phyloP scores from a whole-genome alignment of 768 basidiomycete genomes.

The Lyophyllum decastes region DNA sequence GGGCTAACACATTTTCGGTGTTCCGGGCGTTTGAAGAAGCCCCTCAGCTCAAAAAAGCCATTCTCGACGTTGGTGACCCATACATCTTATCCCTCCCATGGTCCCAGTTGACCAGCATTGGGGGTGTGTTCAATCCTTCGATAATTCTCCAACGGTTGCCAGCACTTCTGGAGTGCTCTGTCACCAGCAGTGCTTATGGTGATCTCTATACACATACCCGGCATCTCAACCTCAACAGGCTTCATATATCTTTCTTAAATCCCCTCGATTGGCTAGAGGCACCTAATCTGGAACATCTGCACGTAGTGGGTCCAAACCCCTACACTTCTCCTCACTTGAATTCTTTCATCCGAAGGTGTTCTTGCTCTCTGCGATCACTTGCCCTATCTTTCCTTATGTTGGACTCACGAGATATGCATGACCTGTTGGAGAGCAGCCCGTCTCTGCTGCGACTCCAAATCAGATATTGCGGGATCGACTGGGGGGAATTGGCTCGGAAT shows the following conservation, averaged over 20 bases:
- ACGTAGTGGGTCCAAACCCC: not conserved
- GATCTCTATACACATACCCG: not conserved
- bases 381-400: not conserved
- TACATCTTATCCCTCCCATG: not conserved
- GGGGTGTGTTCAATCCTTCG: not conserved
- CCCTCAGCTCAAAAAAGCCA: not conserved
- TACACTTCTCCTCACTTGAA: not conserved
- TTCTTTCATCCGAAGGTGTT: not conserved
- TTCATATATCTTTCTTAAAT: not conserved
- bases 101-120: not conserved
- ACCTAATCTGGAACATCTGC: not conserved
- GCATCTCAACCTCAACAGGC: not conserved
- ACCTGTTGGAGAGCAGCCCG: not conserved
- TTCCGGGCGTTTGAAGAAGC: not conserved
- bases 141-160: not conserved
- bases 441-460: not conserved
- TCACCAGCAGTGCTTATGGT: not conserved
- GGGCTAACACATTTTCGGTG: not conserved
- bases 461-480: not conserved
- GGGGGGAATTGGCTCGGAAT: not conserved
- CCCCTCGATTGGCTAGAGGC: not conserved
- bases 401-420: not conserved
- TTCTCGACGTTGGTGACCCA: not conserved
- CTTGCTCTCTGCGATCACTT: not conserved
- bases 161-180: not conserved